Evolutionary conservation across 257 asterid genomes (phyloP).

Genomic region (Fraxinus pennsylvanica): DNA sequence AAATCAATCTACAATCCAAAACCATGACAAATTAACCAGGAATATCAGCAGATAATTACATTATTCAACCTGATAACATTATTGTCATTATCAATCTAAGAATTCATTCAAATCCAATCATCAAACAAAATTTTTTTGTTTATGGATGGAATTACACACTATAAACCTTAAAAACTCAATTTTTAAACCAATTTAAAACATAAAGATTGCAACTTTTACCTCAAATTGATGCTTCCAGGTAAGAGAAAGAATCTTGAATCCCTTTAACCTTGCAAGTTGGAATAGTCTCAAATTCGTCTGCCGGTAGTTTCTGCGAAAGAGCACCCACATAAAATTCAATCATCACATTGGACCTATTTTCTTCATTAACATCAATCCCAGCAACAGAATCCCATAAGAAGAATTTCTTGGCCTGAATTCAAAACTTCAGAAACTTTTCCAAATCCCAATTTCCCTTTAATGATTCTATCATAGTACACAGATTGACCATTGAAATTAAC

Average conservation of each 20-base stretch:
- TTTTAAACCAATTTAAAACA: not conserved
- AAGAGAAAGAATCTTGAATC: conserved; percentile 25
- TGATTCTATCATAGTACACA: no score
- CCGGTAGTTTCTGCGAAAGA: conserved; percentile 55
- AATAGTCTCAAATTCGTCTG: conserved; percentile 45
- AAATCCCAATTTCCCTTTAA: no score
- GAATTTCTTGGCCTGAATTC: no score
- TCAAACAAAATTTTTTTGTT: no score
- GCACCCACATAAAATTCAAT: not conserved
- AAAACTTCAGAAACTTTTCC: no score
- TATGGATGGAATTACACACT: no score
- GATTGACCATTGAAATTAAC: no score
- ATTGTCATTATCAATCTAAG: not conserved
- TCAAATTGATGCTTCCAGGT: conserved; percentile 38
- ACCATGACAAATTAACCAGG: not conserved
- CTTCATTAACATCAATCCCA: no score
- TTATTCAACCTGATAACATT: not conserved
- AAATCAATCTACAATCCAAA: not conserved
- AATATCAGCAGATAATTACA: no score
- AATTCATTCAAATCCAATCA: no score
- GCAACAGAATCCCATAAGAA: no score
- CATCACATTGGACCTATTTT: no score
- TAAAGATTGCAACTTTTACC: conserved; percentile 33
- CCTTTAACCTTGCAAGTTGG: conserved; percentile 48
- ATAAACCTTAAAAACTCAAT: not conserved